A percentile compares a stretch with the other conserved stretches of the same genome.
These are phyloP conservation scores for Ustilago bromivora DNA, from an alignment of 1,284 basidiomycete species.

Conservation along the genomic window DNA sequence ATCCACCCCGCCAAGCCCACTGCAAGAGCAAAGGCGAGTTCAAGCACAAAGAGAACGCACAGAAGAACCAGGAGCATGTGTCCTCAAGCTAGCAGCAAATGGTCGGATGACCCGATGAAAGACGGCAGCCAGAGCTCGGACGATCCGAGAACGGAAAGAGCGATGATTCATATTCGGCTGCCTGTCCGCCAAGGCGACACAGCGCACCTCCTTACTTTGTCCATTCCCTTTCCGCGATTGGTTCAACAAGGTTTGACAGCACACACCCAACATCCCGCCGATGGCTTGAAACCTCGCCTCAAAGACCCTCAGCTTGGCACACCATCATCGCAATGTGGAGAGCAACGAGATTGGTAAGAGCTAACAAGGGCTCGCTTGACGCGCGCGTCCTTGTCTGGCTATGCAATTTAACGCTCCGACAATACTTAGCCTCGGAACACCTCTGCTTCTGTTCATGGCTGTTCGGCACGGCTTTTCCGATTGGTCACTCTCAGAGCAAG, in stretches of 20 bases:
- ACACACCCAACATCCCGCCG: too few species aligned
- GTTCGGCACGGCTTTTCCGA: neutral
- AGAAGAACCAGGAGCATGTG: too few species aligned
- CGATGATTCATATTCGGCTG: too few species aligned
- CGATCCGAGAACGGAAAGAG: too few species aligned
- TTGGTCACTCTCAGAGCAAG: neutral
- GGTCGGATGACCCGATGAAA: neutral
- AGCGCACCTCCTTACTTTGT: too few species aligned
- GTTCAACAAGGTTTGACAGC: too few species aligned
- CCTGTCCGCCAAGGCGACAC: too few species aligned
- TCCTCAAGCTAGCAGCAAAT: too few species aligned
- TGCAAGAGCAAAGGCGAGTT: neutral
- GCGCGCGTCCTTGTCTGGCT: neutral
- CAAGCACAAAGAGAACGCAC: neutral
- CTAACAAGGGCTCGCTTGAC: neutral
- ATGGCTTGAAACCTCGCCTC: too few species aligned
- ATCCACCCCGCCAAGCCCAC: neutral
- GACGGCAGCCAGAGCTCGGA: neutral
- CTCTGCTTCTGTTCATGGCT: neutral
- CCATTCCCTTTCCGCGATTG: too few species aligned
- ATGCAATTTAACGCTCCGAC: conserved; percentile 1
- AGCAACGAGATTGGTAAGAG: neutral
- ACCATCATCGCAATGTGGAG: too few species aligned
- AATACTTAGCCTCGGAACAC: neutral
- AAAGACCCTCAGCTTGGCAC: too few species aligned